Conservation (phyloP, 306 rosid genomes). For the Lotus japonicus region DNA sequence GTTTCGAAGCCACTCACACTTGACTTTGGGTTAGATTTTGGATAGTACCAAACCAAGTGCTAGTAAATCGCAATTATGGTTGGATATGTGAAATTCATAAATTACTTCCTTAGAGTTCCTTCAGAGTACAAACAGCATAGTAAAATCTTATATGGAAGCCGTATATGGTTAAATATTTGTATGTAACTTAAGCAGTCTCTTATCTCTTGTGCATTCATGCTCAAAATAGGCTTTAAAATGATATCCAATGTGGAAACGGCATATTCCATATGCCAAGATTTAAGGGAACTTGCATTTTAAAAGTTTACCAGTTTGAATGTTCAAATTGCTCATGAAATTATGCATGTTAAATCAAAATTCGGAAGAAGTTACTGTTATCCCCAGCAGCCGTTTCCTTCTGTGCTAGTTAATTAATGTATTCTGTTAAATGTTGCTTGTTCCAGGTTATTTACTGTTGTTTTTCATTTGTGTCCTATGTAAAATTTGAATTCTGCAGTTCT, state of each 20-base stretch:
- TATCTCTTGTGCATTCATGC: background rate
- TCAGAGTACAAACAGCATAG: background rate
- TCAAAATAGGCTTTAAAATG: background rate
- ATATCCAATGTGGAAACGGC: slow-evolving; percentile 1
- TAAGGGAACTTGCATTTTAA: background rate
- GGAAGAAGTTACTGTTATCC: background rate
- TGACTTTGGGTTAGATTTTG: too few relatives aligned
- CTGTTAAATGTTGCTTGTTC: background rate
- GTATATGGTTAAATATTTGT: slow-evolving; percentile 2
- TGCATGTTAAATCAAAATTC: background rate
- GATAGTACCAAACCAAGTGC: too few relatives aligned
- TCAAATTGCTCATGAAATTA: background rate
- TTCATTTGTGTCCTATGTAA: background rate
- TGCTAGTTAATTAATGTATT: background rate
- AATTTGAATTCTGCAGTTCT: slow-evolving; percentile 5
- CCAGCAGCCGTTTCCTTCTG: background rate
- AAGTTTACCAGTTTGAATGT: slow-evolving; percentile 4
- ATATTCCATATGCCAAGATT: too few relatives aligned
- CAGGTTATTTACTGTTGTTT: slow-evolving; percentile 3
- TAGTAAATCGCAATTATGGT: background rate
- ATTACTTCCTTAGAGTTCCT: background rate
- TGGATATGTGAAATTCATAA: background rate
- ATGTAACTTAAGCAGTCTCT: background rate
- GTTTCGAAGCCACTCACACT: too few relatives aligned
- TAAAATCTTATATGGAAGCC: background rate